Evolutionary conservation across 257 asterid species (phyloP), one percentile per base, ranked within the genome.

Genomic region (Solanum lignicaule): DNA sequence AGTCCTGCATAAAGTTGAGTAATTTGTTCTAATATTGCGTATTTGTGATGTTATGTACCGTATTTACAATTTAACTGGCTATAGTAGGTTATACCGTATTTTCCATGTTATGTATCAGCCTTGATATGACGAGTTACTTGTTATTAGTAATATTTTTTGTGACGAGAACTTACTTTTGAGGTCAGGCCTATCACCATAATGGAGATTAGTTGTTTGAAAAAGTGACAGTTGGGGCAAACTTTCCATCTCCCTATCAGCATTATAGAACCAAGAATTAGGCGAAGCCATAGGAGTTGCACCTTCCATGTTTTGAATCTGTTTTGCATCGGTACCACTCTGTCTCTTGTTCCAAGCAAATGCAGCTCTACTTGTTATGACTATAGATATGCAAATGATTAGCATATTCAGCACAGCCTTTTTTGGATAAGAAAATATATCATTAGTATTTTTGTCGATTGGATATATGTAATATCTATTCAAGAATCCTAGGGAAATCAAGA

Each of bases 171-270:
- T 92, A 96, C 99, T 91, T 85, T 93, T 94, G 41, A 96, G 93
- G 87, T 94, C 95, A 2, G 99, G 98, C 88, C 98, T 92, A 90
- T 94, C 94, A 6, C 96, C 98, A 71, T 87, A 95, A 83, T 95
- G 97, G 91, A 96, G 91, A 76, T 90, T 95, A 60, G 95, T 90
- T 21, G 91, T 87, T 23, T 93, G 90, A 5, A 83, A 72, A 27
- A 96, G 69, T 7, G 95, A 89, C 23, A 92, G 89, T 20, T 90
- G 91, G n/a, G 97, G 98, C n/a, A 93, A 89, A 89, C 99, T 95
- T 87, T 96, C 99, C 83, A 96, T 20, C 87, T 95, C 99, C 5
- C 94, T 92, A 18, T 94, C 99, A 1, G 92, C 93, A 75, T 92
- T 92, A 71, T 91, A 92, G 60, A 84, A 89, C 96, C 87, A 90